These are phyloP conservation scores for Closterium sp. DNA, from an alignment of 139 green algal genomes.

Conservation along the genomic window DNA sequence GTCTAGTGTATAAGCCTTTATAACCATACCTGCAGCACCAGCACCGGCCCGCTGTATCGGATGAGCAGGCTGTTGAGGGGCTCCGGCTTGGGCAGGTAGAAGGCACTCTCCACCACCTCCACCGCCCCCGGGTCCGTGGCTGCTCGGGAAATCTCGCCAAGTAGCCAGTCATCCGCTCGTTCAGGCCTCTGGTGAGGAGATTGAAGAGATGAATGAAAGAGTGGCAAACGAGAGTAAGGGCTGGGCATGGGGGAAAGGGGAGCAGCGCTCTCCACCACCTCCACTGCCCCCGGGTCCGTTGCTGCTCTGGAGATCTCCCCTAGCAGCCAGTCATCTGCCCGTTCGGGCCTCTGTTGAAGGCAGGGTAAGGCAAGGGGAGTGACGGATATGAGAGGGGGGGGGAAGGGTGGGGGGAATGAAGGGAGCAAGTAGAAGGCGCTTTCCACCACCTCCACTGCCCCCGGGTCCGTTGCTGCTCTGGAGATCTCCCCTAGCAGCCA, in stretches of 20 bases:
- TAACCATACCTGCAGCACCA: constrained; percentile 58
- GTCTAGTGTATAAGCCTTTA: too few species aligned
- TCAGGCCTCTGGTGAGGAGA: constrained; percentile 62
- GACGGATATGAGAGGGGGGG: too few species aligned
- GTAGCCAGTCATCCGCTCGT: constrained; percentile 76
- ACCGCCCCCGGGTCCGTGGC: constrained; percentile 62
- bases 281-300: not conserved
- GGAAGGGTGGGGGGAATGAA: too few species aligned
- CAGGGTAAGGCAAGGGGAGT: too few species aligned
- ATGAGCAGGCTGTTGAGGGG: constrained; percentile 81
- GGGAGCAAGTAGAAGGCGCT: too few species aligned
- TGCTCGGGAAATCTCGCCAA: constrained; percentile 68
- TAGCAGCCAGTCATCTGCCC: constrained; percentile 77
- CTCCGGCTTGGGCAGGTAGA: constrained; percentile 72
- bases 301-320: constrained; percentile 67
- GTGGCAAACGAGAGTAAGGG: too few species aligned
- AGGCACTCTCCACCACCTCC: constrained; percentile 72
- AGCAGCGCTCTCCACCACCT: too few species aligned
- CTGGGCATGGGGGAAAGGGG: too few species aligned
- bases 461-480: too few species aligned
- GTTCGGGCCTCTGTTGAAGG: constrained; percentile 55
- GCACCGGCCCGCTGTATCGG: constrained; percentile 64
- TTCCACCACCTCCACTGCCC: too few species aligned
- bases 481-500: too few species aligned
- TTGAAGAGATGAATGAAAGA: too few species aligned